Percentiles rank a stretch among this genome's conserved stretches.
phyloP scores from a whole-genome alignment of 163 green algal species.

The Smithsoniella earleae region DNA sequence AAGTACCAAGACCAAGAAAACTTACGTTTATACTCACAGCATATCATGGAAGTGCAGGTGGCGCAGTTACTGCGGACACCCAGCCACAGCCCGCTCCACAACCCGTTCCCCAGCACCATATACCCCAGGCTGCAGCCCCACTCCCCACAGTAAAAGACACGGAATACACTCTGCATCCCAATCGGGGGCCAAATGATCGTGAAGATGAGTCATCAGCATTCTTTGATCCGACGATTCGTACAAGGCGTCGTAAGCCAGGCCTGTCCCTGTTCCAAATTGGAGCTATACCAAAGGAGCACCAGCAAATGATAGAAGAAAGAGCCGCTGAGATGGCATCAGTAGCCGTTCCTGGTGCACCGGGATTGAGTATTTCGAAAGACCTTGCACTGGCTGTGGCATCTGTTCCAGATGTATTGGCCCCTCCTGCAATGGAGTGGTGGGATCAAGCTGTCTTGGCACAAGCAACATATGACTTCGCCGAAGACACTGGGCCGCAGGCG shows the following conservation, averaged over 20 bases:
- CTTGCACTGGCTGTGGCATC: background rate
- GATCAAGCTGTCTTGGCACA: conserved; percentile 37
- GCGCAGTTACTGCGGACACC: background rate
- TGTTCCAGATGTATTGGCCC: background rate
- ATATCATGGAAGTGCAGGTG: background rate
- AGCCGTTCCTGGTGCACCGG: too few relatives aligned
- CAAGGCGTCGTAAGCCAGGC: background rate
- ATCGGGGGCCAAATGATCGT: background rate
- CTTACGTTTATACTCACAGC: too few relatives aligned
- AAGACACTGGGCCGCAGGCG: conserved; percentile 22
- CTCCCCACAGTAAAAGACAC: background rate
- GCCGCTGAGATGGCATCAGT: background rate
- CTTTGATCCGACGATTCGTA: background rate
- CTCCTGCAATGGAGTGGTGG: conserved; percentile 50
- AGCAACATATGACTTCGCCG: conserved; percentile 28
- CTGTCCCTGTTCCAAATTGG: conserved; percentile 14
- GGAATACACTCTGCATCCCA: background rate
- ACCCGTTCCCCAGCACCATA: background rate
- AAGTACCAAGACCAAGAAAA: too few relatives aligned
- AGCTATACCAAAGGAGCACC: conserved; percentile 5
- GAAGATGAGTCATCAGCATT: background rate
- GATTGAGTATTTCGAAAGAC: too few relatives aligned
- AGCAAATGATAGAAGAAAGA: background rate
- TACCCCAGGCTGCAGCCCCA: background rate
- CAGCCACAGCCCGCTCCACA: background rate